Base-by-base conservation (phyloP, 306 rosid genomes). In the Pyrus communis region DNA sequence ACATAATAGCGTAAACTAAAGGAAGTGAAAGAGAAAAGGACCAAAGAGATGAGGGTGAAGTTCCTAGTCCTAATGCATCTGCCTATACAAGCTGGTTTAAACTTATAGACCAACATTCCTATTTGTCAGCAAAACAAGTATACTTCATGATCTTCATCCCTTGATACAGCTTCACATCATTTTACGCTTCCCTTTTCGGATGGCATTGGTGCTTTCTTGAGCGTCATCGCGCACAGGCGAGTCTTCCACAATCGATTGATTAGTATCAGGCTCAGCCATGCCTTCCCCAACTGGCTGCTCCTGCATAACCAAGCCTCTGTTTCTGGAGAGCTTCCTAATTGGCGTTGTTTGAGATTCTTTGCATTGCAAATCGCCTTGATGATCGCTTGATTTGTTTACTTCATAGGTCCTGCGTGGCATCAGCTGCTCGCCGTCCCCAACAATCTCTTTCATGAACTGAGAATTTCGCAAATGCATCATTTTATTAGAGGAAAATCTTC, bases 321-420 rank as follows among this genome's bases (percentile, higher is more conserved):
- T 91, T 31, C 97, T 77, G 4, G 86, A 79, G n/a, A 91, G 78
- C 84, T 87, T 91, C 81, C 91, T 78, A 28, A 91, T 91, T 27
- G 98, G 22, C 9, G 83, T 49, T 46, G 75, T 68, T 15, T 71
- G 84, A 38, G 84, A 84, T 75, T 78, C 30, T 9, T 59, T 74
- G 8, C 45, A 70, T 11, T 31, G 43, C 25, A 62, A 51, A 55
- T 76, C 69, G 9, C 14, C 70, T 67, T 82, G 74, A 74, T 30
- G 45, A 49, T 73, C 28, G 70, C 69, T 77, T 33, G 74, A 33
- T 46, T 38, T 46, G 31, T 69, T 66, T 57, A 25, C 52, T 21
- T 74, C 70, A 75, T 51, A 57, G 52, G 52, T 46, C 82, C 98
- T 83, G 65, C 78, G 79, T 1, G 93, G 93, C 96, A 93, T 93